Evolutionary conservation across 2,329 filamentous ascomycete species (phyloP), one percentile per base, ranked within the genome.

Genomic region (Diaporthe sp.): DNA sequence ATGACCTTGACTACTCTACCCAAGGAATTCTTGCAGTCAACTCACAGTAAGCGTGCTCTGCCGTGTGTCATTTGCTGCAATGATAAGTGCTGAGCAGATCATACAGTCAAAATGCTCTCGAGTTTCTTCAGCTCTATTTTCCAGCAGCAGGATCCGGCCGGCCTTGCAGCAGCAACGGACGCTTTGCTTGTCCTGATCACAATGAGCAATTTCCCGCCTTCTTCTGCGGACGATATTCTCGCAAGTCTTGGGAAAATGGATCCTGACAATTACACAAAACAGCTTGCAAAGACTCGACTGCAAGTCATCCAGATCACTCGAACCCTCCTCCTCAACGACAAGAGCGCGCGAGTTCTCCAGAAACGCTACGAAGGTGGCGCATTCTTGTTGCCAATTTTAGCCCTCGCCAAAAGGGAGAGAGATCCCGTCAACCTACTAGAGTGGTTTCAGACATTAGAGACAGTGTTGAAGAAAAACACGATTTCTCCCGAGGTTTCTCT

Each of bases 391-490:
- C 86, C 87, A 68, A 81, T 89, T 0, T 80, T 90, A 12, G 83
- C 44, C 4, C 63, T 77, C 22, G 73, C 76, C 34, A 60, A 84
- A 72, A 88, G 85, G 72, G 90, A 92, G 80, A 85, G 90, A 76
- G 90, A 92, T 74, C 90, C 90, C 0, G 85, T 87, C 76, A 91
- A 90, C 72, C 83, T 92, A 22, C 85, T 91, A 81, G 82, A 85
- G 4, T 92, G 90, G 90, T 92, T 92, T 78, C 85, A 85, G 39
- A 88, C 88, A 37, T 77, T 91, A 31, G 82, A 82, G 71, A 79
- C 80, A 3, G 86, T 91, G 42, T 80, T 90, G 12, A 80, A 83
- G 3, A 83, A 85, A 20, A 90, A 88, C 71, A 82, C 84, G 0
- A 83, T 86, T 0, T 86, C 88, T 0, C 77, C 85, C 6, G 87